Evolutionary conservation across 106 monocot species (phyloP), one percentile per base, ranked within the genome.

Genomic region (Agapanthus africanus): DNA sequence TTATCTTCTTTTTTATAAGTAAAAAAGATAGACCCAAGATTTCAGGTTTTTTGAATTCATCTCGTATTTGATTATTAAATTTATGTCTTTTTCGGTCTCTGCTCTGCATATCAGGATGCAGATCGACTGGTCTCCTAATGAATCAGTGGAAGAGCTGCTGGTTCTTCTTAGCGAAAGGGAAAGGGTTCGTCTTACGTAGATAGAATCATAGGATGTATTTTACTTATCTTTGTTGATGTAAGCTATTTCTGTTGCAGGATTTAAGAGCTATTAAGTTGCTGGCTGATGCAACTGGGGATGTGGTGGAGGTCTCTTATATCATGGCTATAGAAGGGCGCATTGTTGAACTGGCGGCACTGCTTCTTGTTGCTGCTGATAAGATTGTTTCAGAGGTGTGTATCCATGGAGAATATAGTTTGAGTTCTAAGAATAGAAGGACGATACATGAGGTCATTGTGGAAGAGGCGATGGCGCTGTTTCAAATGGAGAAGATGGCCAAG

Each of bases 81-180:
- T 38, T 34, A 9, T 50, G 26, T 33, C 14, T 25, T 64, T 22
- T 22, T 34, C 7, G 0, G 31, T 22, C 41, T 49, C 21, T 19
- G 1, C 21, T 68, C 34, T 49, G 49, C 68, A 68, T 49, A 7
- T 42, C 44, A 79, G 79, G 64, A 57, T 42, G 61, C 69, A 74
- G 21, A 36, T 70, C 26, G 41, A 65, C 7, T 79, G 79, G 79
- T 74, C 74, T 31, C 69, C 44, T 6, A 70, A 70, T 26, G 42
- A 70, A n/a, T 57, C 79, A 34, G 69, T 79, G 40, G 44, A 79
- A 65, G 54, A 79, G 61, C 74, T 79, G 49, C 70, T 79, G 54
- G 44, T 18, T 50, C 41, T 35, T 61, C 79, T 79, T n/a, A n/a
- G n/a, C n/a, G n/a, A n/a, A 41, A 69, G 36, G 69, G 68, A 60